Evolutionary conservation across 1,284 basidiomycete species (phyloP).

Genomic region (Coniferiporia weirii): DNA sequence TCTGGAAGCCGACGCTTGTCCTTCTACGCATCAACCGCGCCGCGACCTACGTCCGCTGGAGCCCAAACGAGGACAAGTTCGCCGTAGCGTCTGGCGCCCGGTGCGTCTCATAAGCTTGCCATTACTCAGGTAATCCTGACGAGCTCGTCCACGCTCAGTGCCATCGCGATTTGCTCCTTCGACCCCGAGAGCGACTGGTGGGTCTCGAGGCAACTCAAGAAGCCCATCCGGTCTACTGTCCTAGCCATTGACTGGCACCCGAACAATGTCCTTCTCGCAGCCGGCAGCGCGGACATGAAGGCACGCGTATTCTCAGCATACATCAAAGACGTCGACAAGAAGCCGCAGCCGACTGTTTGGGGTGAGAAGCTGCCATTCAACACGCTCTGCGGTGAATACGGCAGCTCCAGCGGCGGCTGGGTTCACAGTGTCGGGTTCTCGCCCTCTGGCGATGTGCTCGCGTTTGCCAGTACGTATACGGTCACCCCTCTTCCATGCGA

Average conservation of each 20-base stretch:
- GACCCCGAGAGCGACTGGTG: constrained; percentile 99
- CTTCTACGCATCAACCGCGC: constrained; percentile 93
- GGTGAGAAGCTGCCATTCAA: constrained; percentile 97
- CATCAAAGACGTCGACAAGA: constrained; percentile 98
- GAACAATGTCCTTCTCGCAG: constrained; percentile 92
- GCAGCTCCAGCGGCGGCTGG: constrained; percentile 90
- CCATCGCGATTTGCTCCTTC: constrained; percentile 92
- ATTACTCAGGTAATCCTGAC: background rate
- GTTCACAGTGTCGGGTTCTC: constrained; percentile 96
- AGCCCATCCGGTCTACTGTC: constrained; percentile 92
- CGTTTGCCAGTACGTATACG: constrained; percentile 78
- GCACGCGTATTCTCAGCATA: constrained; percentile 98
- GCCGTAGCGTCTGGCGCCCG: constrained; percentile 95
- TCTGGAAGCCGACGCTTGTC: constrained; percentile 98
- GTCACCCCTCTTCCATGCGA: background rate
- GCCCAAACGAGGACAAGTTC: constrained; percentile 97
- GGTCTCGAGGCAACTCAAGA: constrained; percentile 97
- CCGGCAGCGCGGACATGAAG: constrained; percentile 93
- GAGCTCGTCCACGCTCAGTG: constrained; percentile 41
- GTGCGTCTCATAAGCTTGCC: constrained; percentile 36
- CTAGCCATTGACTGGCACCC: constrained; percentile 96
- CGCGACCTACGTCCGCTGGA: constrained; percentile 95
- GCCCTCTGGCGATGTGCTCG: constrained; percentile 87
- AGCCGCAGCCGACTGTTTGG: constrained; percentile 90
- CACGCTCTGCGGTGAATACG: constrained; percentile 93